Evolutionary conservation across 805 yeast genomes (phyloP).

Genomic region (Schizosaccharomyces cryophilus): DNA sequence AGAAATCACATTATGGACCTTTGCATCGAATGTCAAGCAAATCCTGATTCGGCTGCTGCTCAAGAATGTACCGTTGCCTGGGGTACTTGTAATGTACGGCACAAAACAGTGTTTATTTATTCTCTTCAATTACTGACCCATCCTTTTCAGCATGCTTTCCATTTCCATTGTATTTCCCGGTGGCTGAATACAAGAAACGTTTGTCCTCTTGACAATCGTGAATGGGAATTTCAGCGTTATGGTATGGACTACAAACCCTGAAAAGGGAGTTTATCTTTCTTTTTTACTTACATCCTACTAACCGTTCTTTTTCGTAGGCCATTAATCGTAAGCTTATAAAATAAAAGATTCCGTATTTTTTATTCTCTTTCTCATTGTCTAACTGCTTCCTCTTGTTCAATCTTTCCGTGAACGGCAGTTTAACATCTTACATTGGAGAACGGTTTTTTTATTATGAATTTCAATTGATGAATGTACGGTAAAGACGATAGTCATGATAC

Average conservation of each 20-base stretch:
- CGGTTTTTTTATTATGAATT: too few species aligned
- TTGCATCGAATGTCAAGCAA: slow-evolving; percentile 84
- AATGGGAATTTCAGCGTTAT: slow-evolving; percentile 31
- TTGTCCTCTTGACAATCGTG: slow-evolving; percentile 39
- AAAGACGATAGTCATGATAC: too few species aligned
- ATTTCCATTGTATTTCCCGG: slow-evolving; percentile 80
- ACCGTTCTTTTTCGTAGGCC: too few species aligned
- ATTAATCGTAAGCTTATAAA: too few species aligned
- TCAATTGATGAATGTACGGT: too few species aligned
- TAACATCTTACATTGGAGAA: too few species aligned
- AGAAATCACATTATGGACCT: slow-evolving; percentile 95
- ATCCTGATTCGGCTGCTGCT: slow-evolving; percentile 32
- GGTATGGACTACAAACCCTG: slow-evolving; percentile 17
- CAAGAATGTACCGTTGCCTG: slow-evolving; percentile 85
- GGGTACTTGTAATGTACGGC: slow-evolving; percentile 56
- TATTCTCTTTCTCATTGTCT: too few species aligned
- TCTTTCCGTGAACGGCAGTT: too few species aligned
- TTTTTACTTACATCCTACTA: too few species aligned
- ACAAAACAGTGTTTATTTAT: neutral
- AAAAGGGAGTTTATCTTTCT: too few species aligned
- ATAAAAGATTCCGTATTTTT: too few species aligned
- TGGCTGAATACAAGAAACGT: slow-evolving; percentile 91
- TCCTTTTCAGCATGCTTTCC: slow-evolving; percentile 55
- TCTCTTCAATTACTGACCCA: neutral
- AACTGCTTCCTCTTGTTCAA: too few species aligned